Evolutionary conservation across 768 basidiomycete genomes (phyloP).

Genomic region (Pleurotus salmoneostramineus): DNA sequence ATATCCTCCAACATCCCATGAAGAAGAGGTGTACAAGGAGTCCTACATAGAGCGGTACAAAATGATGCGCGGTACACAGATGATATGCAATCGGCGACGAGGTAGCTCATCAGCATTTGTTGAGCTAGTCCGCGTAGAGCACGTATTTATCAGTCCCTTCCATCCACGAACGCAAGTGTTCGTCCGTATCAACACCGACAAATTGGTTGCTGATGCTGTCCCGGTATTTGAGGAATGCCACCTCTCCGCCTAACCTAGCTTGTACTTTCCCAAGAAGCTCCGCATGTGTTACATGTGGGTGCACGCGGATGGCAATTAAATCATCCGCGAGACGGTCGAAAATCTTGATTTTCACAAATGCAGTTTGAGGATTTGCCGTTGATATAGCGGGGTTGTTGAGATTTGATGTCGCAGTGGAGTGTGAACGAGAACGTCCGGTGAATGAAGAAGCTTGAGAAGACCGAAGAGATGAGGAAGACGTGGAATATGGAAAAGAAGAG

Average conservation of each 20-base stretch:
- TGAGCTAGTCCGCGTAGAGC: constrained; percentile 63
- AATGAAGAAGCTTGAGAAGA: constrained; percentile 50
- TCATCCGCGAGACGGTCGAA: constrained; percentile 93
- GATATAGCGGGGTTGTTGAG: constrained; percentile 72
- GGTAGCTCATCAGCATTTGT: no score
- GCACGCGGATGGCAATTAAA: constrained; percentile 94
- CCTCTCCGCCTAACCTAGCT: constrained; percentile 73
- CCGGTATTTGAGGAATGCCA: constrained; percentile 68
- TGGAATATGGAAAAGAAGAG: constrained; percentile 24
- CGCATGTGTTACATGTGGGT: constrained; percentile 80
- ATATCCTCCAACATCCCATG: not conserved
- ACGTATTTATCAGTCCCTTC: constrained; percentile 79
- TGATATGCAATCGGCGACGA: no score
- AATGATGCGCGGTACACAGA: no score
- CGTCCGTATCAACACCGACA: constrained; percentile 59
- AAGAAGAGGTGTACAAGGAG: not conserved
- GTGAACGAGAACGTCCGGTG: constrained; percentile 50
- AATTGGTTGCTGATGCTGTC: constrained; percentile 66
- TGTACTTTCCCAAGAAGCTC: constrained; percentile 93
- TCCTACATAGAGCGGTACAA: no score
- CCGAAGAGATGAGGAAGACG: constrained; percentile 45
- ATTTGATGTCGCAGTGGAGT: constrained; percentile 48
- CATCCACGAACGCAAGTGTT: constrained; percentile 69
- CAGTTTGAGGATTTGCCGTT: constrained; percentile 71
- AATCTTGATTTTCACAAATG: constrained; percentile 98